phyloP scores from a whole-genome alignment of 805 yeast species.

The Zygoascus biomembranicola region DNA sequence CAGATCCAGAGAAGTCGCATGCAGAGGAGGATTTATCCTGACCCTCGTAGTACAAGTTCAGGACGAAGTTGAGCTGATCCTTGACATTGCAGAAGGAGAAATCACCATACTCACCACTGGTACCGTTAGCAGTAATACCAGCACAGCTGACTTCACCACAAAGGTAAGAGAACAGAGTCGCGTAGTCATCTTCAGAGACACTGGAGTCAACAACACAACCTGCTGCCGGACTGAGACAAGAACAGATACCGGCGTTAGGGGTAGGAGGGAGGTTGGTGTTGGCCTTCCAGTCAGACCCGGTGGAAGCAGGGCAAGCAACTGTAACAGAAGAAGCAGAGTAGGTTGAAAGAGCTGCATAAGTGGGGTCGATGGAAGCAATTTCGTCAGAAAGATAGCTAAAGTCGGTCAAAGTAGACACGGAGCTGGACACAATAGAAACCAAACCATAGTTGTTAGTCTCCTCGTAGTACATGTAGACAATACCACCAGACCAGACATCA shows the following conservation, averaged over 20 bases:
- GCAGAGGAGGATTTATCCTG: conserved; percentile 41
- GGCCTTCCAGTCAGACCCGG: conserved; percentile 53
- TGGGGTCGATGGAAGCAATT: conserved; percentile 46
- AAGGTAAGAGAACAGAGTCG: conserved; percentile 46
- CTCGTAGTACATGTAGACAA: conserved; percentile 84
- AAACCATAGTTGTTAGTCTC: conserved; percentile 79
- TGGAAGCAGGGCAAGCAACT: conserved; percentile 42
- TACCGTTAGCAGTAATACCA: conserved; percentile 54
- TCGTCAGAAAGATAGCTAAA: conserved; percentile 48
- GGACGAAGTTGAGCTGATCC: conserved; percentile 58
- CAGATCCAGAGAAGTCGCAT: conserved; percentile 68
- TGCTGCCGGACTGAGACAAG: conserved; percentile 47
- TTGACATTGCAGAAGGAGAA: conserved; percentile 63
- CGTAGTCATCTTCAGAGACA: conserved; percentile 49
- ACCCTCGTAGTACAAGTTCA: conserved; percentile 53
- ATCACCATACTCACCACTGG: conserved; percentile 62
- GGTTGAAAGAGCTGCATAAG: conserved; percentile 34
- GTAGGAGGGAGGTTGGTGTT: conserved; percentile 66
- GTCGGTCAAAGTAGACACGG: conserved; percentile 55
- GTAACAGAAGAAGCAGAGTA: conserved; percentile 32
- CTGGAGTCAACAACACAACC: conserved; percentile 50
- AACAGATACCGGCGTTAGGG: conserved; percentile 59
- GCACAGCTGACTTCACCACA: conserved; percentile 55
- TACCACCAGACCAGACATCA: conserved; percentile 90
- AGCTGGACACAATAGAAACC: conserved; percentile 44